phyloP scores from a whole-genome alignment of 2,329 filamentous ascomycete genomes.

The Sclerotinia minor region DNA sequence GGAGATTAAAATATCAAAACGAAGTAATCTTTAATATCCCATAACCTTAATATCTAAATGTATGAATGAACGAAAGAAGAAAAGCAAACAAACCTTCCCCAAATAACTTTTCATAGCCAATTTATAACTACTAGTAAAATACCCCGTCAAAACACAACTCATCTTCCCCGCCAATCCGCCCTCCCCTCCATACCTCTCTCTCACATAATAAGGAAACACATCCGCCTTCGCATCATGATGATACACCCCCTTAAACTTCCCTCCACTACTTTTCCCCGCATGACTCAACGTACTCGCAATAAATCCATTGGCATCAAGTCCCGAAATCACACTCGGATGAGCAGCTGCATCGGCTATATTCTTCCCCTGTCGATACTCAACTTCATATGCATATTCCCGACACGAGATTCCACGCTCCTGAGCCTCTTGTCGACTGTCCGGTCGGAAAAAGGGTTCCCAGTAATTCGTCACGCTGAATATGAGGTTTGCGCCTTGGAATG shows the following conservation, averaged over 20 bases:
- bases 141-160: conserved; percentile 45
- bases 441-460: conserved; percentile 28
- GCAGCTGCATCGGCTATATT: conserved; percentile 58
- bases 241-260: conserved; percentile 50
- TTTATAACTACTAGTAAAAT: conserved; percentile 47
- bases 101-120: conserved; percentile 51
- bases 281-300: conserved; percentile 46
- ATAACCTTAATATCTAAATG: background rate
- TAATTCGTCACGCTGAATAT: conserved; percentile 46
- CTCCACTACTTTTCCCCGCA: conserved; percentile 48
- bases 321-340: conserved; percentile 38
- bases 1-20: background rate
- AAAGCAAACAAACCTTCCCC: conserved; percentile 46
- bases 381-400: conserved; percentile 43
- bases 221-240: conserved; percentile 56
- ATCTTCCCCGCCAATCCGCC: conserved; percentile 48
- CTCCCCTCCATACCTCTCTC: conserved; percentile 44
- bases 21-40: background rate
- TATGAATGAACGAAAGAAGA: background rate
- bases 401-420: conserved; percentile 41
- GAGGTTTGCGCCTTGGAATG: conserved; percentile 44
- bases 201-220: conserved; percentile 41
- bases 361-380: conserved; percentile 53
- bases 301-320: conserved; percentile 41
- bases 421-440: conserved; percentile 31